Evolutionary conservation across 2,329 filamentous ascomycete species (phyloP), one percentile per base, ranked within the genome.

Genomic region (Delphinella strobiligena): DNA sequence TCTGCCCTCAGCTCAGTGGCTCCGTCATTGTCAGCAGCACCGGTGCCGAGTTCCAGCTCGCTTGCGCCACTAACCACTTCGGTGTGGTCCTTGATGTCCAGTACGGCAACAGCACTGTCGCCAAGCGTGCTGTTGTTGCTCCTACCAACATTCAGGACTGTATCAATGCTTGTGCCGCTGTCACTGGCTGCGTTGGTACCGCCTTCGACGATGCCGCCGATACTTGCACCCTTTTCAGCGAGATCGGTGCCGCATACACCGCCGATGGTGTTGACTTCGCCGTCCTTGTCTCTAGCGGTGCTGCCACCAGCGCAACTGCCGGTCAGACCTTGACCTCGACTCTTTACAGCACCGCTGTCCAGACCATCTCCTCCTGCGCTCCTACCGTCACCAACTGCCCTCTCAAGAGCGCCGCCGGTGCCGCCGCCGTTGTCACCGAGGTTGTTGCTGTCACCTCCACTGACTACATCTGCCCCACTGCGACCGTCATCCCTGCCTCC

Each of bases 341-440:
- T 22, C n/a, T 43, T 37, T 43, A 27, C 41, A 19, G 18, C 10
- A 43, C 36, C 41, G 10, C 27, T 4, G 37, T 43, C 8, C 18
- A 32, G 8, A 39, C 37, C 37, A 40, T 43, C 37, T 35, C 33
- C 8, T 19, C 12, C 27, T 36, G 41, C 29, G 41, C 36, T 18
- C 35, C 41, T n/a, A 43, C 33, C 18, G 41, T 43, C 33, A 39
- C 37, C 35, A 38, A 42, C 41, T 40, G 40, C 36, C 40, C 41
- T 11, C 29, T 36, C 8, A 39, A 15, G 15, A 35, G 18, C 24
- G n/a, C n/a, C n/a, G n/a, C n/a, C n/a, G n/a, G n/a, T 12, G 31
- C 35, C 15, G 7, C 8, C 7, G 19, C 9, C 19, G 36, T 35
- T 3, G 14, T 38, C 7, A 35, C 41, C 12, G 31, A 37, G 22